These are phyloP conservation scores for Exophiala sideris DNA, from an alignment of 2,329 filamentous ascomycete genomes.

Conservation along the genomic window DNA sequence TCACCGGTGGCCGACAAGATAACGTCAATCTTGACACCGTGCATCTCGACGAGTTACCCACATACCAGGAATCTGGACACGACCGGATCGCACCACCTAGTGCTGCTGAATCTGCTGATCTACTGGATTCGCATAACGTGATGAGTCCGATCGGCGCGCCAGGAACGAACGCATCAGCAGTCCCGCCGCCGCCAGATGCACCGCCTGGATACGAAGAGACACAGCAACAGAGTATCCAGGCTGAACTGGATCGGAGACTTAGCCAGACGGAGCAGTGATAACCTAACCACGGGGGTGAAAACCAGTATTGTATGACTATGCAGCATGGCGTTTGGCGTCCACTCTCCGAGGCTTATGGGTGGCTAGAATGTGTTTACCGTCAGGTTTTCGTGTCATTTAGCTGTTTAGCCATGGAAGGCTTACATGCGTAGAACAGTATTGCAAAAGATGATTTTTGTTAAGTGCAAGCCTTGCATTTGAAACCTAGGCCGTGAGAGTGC, in stretches of 20 bases:
- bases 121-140: slow-evolving; percentile 13
- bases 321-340: no score
- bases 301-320: no score
- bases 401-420: no score
- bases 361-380: no score
- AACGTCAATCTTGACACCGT: slow-evolving; percentile 60
- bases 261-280: slow-evolving; percentile 4
- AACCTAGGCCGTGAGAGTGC: no score
- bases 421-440: no score
- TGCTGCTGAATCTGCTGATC: slow-evolving; percentile 17
- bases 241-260: slow-evolving; percentile 63
- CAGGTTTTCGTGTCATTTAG: no score
- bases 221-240: slow-evolving; percentile 73
- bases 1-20: slow-evolving; percentile 25
- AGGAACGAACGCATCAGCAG: slow-evolving; percentile 3
- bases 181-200: slow-evolving; percentile 64
- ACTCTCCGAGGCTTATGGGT: no score
- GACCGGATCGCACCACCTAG: slow-evolving; percentile 34
- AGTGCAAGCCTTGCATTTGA: no score
- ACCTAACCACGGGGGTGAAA: no score
- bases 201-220: slow-evolving; percentile 91
- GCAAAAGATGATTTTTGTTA: no score
- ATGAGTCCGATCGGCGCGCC: slow-evolving; percentile 1
- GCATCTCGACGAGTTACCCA: slow-evolving; percentile 81
- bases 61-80: slow-evolving; percentile 66